Percentiles rank a stretch among this genome's conserved stretches.
These are phyloP conservation scores for Hylodesmum podocarpum DNA, from an alignment of 306 rosid genomes.

Conservation along the genomic window DNA sequence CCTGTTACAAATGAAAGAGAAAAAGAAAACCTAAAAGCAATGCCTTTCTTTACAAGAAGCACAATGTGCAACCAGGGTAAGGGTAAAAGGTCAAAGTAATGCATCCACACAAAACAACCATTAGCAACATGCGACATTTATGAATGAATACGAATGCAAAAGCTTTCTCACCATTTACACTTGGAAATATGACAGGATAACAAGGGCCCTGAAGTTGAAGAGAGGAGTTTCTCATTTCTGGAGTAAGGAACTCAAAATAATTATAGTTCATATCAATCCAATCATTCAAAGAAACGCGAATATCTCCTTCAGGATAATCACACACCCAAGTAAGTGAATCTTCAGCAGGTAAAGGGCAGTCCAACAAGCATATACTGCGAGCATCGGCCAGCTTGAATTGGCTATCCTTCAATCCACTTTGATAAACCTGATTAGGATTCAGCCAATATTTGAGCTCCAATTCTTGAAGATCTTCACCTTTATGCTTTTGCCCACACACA, in stretches of 20 bases:
- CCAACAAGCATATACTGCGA: conserved; percentile 82
- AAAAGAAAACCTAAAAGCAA: background rate
- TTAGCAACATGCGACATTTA: background rate
- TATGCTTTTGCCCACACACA: conserved; percentile 90
- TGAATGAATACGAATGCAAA: background rate
- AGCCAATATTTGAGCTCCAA: conserved; percentile 88
- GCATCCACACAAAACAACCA: background rate
- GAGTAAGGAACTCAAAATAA: conserved; percentile 90
- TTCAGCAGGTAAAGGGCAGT: conserved; percentile 81
- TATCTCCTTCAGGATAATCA: conserved; percentile 93
- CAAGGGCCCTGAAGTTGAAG: conserved; percentile 99
- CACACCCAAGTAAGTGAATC: conserved; percentile 95
- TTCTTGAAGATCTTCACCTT: conserved; percentile 57
- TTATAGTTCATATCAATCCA: conserved; percentile 87
- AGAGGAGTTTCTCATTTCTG: conserved; percentile 90
- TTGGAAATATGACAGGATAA: conserved; percentile 96
- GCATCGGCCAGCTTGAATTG: conserved; percentile 68
- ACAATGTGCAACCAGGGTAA: background rate
- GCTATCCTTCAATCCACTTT: conserved; percentile 75
- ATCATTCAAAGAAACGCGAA: conserved; percentile 61
- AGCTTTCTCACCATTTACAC: conserved; percentile 77
- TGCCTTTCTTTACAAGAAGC: background rate
- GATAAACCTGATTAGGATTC: conserved; percentile 94
- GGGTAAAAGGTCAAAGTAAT: conserved; percentile 4
- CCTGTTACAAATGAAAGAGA: background rate